These are phyloP conservation scores for Mycena maculata DNA, from an alignment of 768 basidiomycete species.

Conservation along the genomic window DNA sequence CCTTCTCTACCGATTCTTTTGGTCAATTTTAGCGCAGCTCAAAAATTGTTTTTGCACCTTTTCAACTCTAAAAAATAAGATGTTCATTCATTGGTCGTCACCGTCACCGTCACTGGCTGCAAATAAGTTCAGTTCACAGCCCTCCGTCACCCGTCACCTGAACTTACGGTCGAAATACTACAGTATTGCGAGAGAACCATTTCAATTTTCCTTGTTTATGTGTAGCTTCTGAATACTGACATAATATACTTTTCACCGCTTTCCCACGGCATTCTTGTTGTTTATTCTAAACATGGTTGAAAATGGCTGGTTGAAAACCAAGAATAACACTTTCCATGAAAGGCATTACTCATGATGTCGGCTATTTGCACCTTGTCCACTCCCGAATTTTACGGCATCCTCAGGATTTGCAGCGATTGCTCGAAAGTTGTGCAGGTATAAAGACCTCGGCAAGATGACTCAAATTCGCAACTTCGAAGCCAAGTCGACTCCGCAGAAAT, in stretches of 20 bases:
- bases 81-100: too few relatives aligned
- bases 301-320: background rate
- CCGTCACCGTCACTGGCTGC: too few relatives aligned
- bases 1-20: too few relatives aligned
- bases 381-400: background rate
- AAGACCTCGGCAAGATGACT: background rate
- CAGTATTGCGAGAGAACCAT: too few relatives aligned
- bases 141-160: too few relatives aligned
- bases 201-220: background rate
- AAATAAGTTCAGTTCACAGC: too few relatives aligned
- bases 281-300: background rate
- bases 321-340: conserved; percentile 6
- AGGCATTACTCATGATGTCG: background rate
- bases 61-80: too few relatives aligned
- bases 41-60: too few relatives aligned
- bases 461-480: background rate
- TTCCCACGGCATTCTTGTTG: background rate
- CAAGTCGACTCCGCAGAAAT: background rate
- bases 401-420: background rate
- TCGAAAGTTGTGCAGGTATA: background rate
- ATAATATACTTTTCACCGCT: background rate
- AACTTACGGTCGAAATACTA: background rate
- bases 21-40: too few relatives aligned
- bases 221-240: background rate
- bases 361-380: background rate